Conservation (phyloP, 1,139 yeast species). For the Hansenula lynferdii region DNA sequence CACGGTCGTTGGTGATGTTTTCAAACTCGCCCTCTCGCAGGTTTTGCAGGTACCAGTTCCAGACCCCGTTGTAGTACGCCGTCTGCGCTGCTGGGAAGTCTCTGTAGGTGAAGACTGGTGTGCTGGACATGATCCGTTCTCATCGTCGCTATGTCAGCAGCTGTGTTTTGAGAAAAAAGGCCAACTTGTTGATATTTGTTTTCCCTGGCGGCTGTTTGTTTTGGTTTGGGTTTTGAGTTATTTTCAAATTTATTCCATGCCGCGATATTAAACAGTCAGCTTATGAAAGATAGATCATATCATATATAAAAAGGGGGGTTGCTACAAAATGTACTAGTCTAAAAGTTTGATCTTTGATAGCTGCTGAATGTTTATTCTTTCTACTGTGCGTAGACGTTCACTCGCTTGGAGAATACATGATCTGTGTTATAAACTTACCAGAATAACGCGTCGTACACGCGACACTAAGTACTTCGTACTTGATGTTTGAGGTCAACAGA, state of each 20-base stretch:
- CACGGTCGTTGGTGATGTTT: not conserved
- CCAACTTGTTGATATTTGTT: too few species aligned
- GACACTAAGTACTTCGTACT: conserved; percentile 63
- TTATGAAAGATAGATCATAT: too few species aligned
- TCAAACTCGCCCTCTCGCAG: not conserved
- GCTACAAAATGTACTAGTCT: too few species aligned
- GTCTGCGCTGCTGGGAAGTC: not conserved
- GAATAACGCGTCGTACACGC: conserved; percentile 73
- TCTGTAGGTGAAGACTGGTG: not conserved
- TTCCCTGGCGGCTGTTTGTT: not conserved
- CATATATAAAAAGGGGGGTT: too few species aligned
- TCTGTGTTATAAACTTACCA: conserved; percentile 73
- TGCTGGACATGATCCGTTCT: not conserved
- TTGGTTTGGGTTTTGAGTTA: not conserved
- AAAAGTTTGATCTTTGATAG: too few species aligned
- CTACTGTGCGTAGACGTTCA: not conserved
- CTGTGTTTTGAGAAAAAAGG: too few species aligned
- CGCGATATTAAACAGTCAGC: not conserved
- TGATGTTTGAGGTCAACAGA: conserved; percentile 63
- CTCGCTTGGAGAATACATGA: conserved; percentile 62
- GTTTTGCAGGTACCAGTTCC: conserved; percentile 1
- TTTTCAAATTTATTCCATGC: not conserved
- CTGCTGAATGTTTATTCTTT: too few species aligned
- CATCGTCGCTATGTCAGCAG: too few species aligned
- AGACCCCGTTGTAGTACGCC: not conserved